A percentile compares a stretch with the other conserved stretches of the same genome.
phyloP scores from a whole-genome alignment of 78 protist genomes.

The Planoprotostelium fungivorum region DNA sequence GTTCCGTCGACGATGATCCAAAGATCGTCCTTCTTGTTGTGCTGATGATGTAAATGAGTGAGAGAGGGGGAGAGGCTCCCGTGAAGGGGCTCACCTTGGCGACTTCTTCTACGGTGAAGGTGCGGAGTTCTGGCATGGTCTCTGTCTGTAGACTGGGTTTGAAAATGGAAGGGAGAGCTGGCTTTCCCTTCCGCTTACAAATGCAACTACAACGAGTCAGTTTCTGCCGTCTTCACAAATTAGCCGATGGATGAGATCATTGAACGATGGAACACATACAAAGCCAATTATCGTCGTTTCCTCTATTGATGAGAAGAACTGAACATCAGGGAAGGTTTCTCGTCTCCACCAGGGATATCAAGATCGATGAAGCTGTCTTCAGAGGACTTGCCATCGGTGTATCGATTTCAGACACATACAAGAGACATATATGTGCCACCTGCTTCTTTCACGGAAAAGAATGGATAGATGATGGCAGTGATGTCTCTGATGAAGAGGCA shows the following conservation, averaged over 20 bases:
- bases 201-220: neutral
- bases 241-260: neutral
- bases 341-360: neutral
- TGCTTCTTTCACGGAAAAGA: neutral
- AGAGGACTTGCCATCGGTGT: neutral
- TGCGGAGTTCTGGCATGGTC: neutral
- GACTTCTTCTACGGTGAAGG: neutral
- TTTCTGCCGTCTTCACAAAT: neutral
- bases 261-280: neutral
- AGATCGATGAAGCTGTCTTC: neutral
- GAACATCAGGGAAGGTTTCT: neutral
- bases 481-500: neutral
- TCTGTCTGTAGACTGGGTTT: neutral
- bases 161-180: neutral
- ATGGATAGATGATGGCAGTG: neutral
- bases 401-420: neutral
- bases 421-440: neutral
- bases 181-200: neutral
- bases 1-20: slow-evolving; percentile 30
- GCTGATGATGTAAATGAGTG: neutral
- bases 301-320: neutral
- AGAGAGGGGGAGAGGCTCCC: neutral
- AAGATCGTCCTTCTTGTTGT: slow-evolving; percentile 10
- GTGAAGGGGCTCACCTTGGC: neutral
- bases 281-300: neutral